These are phyloP conservation scores for Phytophthora citrophthora DNA, from an alignment of 352 stramenopile genomes.

Conservation along the genomic window DNA sequence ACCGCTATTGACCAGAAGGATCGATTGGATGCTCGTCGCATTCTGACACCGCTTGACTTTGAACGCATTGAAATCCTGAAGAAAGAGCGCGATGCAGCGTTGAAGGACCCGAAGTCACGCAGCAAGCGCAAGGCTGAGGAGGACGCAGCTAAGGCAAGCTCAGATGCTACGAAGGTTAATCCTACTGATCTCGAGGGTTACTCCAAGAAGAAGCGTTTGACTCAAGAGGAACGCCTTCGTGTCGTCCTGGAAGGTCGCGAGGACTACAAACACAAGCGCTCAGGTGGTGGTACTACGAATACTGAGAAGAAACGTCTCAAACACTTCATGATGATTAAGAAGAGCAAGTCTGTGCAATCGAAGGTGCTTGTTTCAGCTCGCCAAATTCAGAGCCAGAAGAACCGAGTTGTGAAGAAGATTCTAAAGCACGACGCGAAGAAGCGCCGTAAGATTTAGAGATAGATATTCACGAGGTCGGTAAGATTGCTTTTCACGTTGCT, in stretches of 20 bases:
- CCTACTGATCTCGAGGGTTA: slow-evolving; percentile 85
- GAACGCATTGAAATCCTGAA: slow-evolving; percentile 91
- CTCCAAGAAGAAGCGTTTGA: slow-evolving; percentile 90
- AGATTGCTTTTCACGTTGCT: not conserved
- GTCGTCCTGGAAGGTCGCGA: slow-evolving; percentile 90
- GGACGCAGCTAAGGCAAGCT: slow-evolving; percentile 48
- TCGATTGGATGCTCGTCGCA: slow-evolving; percentile 85
- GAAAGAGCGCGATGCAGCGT: slow-evolving; percentile 83
- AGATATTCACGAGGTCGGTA: not conserved
- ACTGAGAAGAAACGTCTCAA: slow-evolving; percentile 97
- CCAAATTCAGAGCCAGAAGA: slow-evolving; percentile 83
- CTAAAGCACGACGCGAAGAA: slow-evolving; percentile 90
- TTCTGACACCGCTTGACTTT: slow-evolving; percentile 91
- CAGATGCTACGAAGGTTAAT: slow-evolving; percentile 75
- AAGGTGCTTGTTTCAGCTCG: slow-evolving; percentile 89
- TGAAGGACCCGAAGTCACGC: slow-evolving; percentile 84
- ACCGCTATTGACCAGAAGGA: slow-evolving; percentile 63
- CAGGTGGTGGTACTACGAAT: slow-evolving; percentile 96
- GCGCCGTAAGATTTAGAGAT: slow-evolving; percentile 64
- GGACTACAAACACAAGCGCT: slow-evolving; percentile 92
- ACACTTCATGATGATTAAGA: slow-evolving; percentile 99
- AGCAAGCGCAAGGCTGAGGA: slow-evolving; percentile 87
- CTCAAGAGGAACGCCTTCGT: slow-evolving; percentile 83
- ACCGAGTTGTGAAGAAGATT: slow-evolving; percentile 85
- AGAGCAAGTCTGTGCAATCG: slow-evolving; percentile 90